phyloP scores from a whole-genome alignment of 805 yeast genomes.

The Barnettozyma populi region DNA sequence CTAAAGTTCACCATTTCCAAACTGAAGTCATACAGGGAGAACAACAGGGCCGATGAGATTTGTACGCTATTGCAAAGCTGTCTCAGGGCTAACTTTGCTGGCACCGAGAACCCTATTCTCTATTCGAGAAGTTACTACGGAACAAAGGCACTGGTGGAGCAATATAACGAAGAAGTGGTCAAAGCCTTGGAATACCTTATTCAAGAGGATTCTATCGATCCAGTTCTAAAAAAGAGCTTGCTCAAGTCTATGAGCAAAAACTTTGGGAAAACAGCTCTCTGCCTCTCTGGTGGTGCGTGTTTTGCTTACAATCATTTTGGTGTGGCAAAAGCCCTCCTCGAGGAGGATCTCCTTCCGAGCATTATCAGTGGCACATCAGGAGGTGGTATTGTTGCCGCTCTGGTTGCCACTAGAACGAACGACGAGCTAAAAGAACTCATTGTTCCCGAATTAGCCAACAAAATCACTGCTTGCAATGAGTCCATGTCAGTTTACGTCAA shows the following conservation, averaged over 20 bases:
- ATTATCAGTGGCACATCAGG: constrained; percentile 78
- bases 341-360: constrained; percentile 58
- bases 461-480: constrained; percentile 67
- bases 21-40: constrained; percentile 28
- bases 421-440: constrained; percentile 54
- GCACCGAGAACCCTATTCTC: constrained; percentile 64
- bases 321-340: constrained; percentile 62
- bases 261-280: constrained; percentile 67
- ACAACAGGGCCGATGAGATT: constrained; percentile 36
- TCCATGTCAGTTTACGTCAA: constrained; percentile 54
- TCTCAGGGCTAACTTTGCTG: constrained; percentile 69
- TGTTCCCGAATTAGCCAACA: constrained; percentile 51
- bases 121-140: constrained; percentile 76
- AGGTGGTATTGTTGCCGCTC: constrained; percentile 73
- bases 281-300: constrained; percentile 76
- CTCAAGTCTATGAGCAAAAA: constrained; percentile 56
- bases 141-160: constrained; percentile 55
- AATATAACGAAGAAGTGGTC: constrained; percentile 49
- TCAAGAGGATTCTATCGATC: constrained; percentile 32
- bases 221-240: constrained; percentile 41
- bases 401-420: constrained; percentile 64
- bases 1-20: constrained; percentile 42
- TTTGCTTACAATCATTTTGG: constrained; percentile 79
- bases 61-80: constrained; percentile 58
- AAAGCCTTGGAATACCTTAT: constrained; percentile 40